Evolutionary conservation across 345 rosid genomes (phyloP).

Genomic region (Cardamine occulta): DNA sequence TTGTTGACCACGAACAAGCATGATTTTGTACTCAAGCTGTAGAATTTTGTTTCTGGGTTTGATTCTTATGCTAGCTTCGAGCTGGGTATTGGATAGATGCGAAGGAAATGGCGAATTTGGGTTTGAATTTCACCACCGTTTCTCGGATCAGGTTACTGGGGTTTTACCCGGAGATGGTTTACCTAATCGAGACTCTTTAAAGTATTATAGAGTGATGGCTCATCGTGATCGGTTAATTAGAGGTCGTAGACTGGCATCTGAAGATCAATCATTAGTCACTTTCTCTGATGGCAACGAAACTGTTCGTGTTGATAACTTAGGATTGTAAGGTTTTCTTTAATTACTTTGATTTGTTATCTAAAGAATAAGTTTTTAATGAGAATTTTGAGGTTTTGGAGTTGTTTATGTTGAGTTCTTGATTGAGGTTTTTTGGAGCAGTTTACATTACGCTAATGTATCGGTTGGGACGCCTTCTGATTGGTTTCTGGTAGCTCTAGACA

Average conservation of each 20-base stretch:
- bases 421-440: slow-evolving; percentile 53
- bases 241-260: slow-evolving; percentile 67
- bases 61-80: background rate
- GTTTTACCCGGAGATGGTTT: slow-evolving; percentile 61
- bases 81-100: slow-evolving; percentile 34
- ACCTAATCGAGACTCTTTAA: slow-evolving; percentile 66
- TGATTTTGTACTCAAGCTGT: slow-evolving; percentile 38
- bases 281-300: slow-evolving; percentile 79
- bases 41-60: slow-evolving; percentile 30
- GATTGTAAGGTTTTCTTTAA: slow-evolving; percentile 64
- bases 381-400: background rate
- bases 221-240: slow-evolving; percentile 72
- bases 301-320: slow-evolving; percentile 50
- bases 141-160: slow-evolving; percentile 76
- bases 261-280: slow-evolving; percentile 59
- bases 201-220: slow-evolving; percentile 68
- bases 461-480: slow-evolving; percentile 76
- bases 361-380: background rate
- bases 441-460: slow-evolving; percentile 82
- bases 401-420: background rate
- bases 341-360: background rate
- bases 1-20: slow-evolving; percentile 24
- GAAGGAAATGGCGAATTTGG: slow-evolving; percentile 60
- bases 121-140: slow-evolving; percentile 78
- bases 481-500: slow-evolving; percentile 87